These are phyloP conservation scores for Diaporthe sp. DNA, from an alignment of 2,329 filamentous ascomycete species.

Conservation along the genomic window DNA sequence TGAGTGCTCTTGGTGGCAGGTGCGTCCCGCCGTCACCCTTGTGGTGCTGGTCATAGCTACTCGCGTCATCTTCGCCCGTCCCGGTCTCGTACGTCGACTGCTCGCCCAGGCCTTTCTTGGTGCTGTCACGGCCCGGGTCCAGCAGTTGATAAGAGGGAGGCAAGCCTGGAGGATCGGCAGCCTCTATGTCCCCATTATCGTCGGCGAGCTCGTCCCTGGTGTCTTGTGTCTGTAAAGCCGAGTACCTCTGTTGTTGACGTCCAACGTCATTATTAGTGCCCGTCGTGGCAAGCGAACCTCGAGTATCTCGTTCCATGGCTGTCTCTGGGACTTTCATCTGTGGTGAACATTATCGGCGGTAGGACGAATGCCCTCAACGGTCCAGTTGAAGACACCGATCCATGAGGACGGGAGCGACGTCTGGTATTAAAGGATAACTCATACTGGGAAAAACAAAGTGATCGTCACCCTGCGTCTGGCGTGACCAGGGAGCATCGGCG, in stretches of 20 bases:
- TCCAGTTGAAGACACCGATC: not conserved
- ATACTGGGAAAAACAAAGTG: not conserved
- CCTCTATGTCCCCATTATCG: not conserved
- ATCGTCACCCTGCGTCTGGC: not conserved
- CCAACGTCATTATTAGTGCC: not conserved
- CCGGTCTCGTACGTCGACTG: not conserved
- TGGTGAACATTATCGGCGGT: not conserved
- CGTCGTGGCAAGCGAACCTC: not conserved
- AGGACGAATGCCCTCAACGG: not conserved
- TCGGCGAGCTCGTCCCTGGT: not conserved
- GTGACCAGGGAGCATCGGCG: no score
- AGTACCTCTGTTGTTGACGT: not conserved
- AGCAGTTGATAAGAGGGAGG: conserved; percentile 18
- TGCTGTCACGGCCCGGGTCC: not conserved
- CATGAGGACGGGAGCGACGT: not conserved
- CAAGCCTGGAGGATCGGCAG: not conserved
- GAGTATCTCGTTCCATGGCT: not conserved
- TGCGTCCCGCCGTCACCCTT: not conserved
- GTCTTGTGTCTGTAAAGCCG: not conserved
- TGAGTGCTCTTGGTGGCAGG: conserved; percentile 3
- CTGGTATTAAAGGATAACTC: not conserved
- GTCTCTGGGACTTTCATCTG: not conserved
- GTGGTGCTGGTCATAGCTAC: not conserved
- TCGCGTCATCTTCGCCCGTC: not conserved
- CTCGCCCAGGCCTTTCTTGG: not conserved